Evolutionary conservation across 148 eudicot species (phyloP).

Genomic region (Suaeda aralocaspica): DNA sequence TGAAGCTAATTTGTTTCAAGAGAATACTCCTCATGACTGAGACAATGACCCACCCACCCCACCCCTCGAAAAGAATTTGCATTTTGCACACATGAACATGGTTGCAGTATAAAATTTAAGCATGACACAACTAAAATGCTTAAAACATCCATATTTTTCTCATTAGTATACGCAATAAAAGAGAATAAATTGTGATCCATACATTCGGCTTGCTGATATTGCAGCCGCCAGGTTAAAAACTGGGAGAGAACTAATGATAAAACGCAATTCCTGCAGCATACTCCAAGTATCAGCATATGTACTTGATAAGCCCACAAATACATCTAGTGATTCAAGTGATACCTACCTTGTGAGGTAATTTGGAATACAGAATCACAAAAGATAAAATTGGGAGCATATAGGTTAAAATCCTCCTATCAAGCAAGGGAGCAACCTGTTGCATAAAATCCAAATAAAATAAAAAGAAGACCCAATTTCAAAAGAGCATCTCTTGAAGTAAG

Average conservation of each 20-base stretch:
- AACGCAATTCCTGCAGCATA: slow-evolving; percentile 82
- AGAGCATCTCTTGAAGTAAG: slow-evolving; percentile 22
- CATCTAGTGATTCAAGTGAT: slow-evolving; percentile 4
- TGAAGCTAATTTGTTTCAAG: too few relatives aligned
- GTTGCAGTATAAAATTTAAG: neutral
- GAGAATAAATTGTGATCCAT: slow-evolving; percentile 24
- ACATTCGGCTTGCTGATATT: slow-evolving; percentile 89
- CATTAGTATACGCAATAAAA: neutral
- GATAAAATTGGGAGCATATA: slow-evolving; percentile 69
- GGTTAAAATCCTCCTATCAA: slow-evolving; percentile 70
- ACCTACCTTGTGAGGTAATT: slow-evolving; percentile 95
- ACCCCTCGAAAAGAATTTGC: too few relatives aligned
- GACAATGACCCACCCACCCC: too few relatives aligned
- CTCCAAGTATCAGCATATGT: neutral
- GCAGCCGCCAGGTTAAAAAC: slow-evolving; percentile 86
- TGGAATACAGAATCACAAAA: slow-evolving; percentile 75
- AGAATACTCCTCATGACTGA: neutral
- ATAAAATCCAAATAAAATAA: neutral
- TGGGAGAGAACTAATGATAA: slow-evolving; percentile 78
- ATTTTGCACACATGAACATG: neutral
- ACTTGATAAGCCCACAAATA: neutral
- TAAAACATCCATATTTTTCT: neutral
- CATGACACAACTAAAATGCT: neutral
- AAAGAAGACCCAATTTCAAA: neutral
- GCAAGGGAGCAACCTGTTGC: slow-evolving; percentile 64